phyloP scores from a whole-genome alignment of 2,329 filamentous ascomycete genomes.

The Sporothrix brasiliensis region DNA sequence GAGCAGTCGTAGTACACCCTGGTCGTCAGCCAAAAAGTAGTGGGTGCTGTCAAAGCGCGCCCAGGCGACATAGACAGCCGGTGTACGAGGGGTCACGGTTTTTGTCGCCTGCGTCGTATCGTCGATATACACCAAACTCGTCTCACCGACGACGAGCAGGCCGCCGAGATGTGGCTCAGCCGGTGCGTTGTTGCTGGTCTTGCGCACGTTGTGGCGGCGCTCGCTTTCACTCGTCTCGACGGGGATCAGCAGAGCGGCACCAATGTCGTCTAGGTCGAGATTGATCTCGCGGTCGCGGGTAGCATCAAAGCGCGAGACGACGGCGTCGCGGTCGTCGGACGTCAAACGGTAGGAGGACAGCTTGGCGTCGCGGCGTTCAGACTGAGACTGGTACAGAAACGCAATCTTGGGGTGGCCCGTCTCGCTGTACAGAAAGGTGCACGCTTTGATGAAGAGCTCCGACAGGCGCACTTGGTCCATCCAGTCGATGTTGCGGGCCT shows the following conservation, averaged over 20 bases:
- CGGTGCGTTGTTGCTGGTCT: constrained; percentile 45
- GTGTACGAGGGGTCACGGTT: constrained; percentile 66
- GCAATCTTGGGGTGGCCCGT: constrained; percentile 62
- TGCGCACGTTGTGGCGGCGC: constrained; percentile 63
- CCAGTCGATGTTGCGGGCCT: constrained; percentile 50
- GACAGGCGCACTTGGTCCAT: constrained; percentile 61
- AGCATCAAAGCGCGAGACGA: constrained; percentile 59
- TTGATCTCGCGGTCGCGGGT: constrained; percentile 59
- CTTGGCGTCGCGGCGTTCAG: constrained; percentile 56
- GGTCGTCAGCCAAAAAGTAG: constrained; percentile 91
- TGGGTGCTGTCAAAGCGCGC: constrained; percentile 77
- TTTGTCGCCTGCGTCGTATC: constrained; percentile 70
- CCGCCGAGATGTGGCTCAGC: constrained; percentile 66
- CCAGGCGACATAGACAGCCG: constrained; percentile 91
- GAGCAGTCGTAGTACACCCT: constrained; percentile 81
- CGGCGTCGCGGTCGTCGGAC: constrained; percentile 59
- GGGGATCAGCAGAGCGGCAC: constrained; percentile 64
- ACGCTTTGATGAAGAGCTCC: constrained; percentile 62
- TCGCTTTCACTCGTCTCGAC: constrained; percentile 58
- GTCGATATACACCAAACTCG: constrained; percentile 81
- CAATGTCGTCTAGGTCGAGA: constrained; percentile 57
- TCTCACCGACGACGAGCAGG: constrained; percentile 75
- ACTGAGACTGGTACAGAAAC: constrained; percentile 59
- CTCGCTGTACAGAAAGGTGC: constrained; percentile 60
- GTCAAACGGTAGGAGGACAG: constrained; percentile 64